Conservation (phyloP, 129 eudicot genomes). For the Flaveria trinervia region DNA sequence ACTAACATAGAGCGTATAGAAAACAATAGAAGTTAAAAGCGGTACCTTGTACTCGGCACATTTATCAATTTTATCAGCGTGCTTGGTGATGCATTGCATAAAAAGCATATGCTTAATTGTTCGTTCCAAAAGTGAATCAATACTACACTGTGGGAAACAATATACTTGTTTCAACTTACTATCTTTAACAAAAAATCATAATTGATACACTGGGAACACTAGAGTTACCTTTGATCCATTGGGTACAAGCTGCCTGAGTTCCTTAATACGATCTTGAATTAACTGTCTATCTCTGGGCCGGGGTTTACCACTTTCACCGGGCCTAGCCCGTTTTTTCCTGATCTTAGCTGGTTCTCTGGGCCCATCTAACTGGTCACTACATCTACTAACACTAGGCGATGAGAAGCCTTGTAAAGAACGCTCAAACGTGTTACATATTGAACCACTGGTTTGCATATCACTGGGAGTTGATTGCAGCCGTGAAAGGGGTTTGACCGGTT, state of each 20-base stretch:
- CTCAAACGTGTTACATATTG: conserved; percentile 52
- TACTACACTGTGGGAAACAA: conserved; percentile 88
- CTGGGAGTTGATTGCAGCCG: conserved; percentile 46
- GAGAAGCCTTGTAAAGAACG: conserved; percentile 58
- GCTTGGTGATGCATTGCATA: conserved; percentile 69
- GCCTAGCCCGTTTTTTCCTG: conserved; percentile 70
- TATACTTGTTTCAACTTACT: conserved; percentile 29
- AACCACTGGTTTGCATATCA: conserved; percentile 43
- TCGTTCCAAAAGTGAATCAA: conserved; percentile 86
- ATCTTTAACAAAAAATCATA: not conserved
- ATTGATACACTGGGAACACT: not conserved
- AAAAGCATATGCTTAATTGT: conserved; percentile 88
- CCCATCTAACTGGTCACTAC: conserved; percentile 53
- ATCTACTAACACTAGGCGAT: conserved; percentile 54
- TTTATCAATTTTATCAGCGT: conserved; percentile 67
- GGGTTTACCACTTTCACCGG: conserved; percentile 69
- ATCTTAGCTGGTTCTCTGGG: conserved; percentile 46
- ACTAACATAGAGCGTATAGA: not conserved
- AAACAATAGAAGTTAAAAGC: conserved; percentile 3
- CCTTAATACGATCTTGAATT: conserved; percentile 91
- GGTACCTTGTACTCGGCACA: conserved; percentile 67
- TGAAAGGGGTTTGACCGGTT: conserved; percentile 39
- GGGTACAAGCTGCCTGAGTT: conserved; percentile 81
- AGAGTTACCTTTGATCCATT: conserved; percentile 87
- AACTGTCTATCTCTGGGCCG: conserved; percentile 89